Percentiles rank a stretch among this genome's conserved stretches.
These are phyloP conservation scores for Bryopsis sp. DNA, from an alignment of 139 green algal genomes.

Conservation along the genomic window DNA sequence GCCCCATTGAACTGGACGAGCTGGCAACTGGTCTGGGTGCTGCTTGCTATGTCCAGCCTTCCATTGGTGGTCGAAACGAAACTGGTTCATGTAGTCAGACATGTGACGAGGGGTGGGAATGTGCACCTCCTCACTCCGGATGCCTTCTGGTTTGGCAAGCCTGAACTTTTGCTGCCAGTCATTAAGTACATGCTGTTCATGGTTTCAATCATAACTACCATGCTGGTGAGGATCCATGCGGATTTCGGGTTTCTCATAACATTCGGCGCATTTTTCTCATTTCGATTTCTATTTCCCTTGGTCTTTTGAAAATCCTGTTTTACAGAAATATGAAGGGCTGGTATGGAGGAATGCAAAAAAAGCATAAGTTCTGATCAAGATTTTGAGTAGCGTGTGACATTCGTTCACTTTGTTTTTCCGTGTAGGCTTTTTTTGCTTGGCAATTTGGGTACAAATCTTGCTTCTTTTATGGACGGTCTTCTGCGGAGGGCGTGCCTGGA, in stretches of 20 bases:
- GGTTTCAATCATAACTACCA: conserved; percentile 30
- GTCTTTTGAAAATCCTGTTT: background rate
- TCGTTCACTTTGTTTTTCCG: background rate
- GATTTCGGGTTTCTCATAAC: background rate
- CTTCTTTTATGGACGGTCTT: conserved; percentile 27
- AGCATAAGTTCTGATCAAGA: background rate
- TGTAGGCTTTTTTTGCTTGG: conserved; percentile 11
- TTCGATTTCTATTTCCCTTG: background rate
- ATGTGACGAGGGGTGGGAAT: conserved; percentile 23
- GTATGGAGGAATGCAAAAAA: background rate
- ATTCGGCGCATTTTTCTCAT: background rate
- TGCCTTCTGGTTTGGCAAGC: conserved; percentile 34
- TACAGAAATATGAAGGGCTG: background rate
- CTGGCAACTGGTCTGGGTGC: background rate
- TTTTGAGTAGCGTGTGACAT: background rate
- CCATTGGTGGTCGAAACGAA: conserved; percentile 24
- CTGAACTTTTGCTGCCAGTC: conserved; percentile 27
- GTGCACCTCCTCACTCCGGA: conserved; percentile 21
- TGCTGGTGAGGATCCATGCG: conserved; percentile 4
- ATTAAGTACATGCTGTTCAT: conserved; percentile 38
- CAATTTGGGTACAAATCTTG: conserved; percentile 35
- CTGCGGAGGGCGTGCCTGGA: conserved; percentile 20
- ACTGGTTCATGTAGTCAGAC: conserved; percentile 25
- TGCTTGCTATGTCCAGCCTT: background rate
- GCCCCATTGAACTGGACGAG: conserved; percentile 3